Evolutionary conservation across 139 green algal species (phyloP).

Genomic region (Chlamydomonas sp.): DNA sequence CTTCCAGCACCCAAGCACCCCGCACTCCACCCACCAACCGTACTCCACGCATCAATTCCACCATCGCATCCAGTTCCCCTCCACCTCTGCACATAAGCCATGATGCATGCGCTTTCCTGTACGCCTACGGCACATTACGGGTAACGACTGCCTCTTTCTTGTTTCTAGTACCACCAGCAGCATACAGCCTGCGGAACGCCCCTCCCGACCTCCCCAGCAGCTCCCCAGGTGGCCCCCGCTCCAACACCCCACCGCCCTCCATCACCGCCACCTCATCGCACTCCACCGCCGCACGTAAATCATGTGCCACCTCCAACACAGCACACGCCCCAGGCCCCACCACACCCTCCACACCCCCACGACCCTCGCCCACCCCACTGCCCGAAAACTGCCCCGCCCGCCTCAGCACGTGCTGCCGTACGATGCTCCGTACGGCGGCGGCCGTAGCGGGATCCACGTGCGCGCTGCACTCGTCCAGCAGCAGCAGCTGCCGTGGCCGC

Average conservation of each 20-base stretch:
- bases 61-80: no score
- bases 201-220: constrained; percentile 35
- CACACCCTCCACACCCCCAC: background rate
- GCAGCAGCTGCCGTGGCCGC: constrained; percentile 58
- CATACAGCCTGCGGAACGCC: constrained; percentile 35
- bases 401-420: constrained; percentile 6
- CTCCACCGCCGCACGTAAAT: constrained; percentile 54
- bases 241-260: constrained; percentile 66
- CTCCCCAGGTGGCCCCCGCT: constrained; percentile 56
- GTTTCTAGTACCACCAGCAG: background rate
- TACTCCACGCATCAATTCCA: no score
- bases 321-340: constrained; percentile 27
- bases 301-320: constrained; percentile 81
- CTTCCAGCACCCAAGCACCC: no score
- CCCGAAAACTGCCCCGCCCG: constrained; percentile 35
- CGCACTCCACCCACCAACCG: no score
- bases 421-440: constrained; percentile 61
- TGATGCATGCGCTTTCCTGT: no score
- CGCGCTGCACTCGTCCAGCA: constrained; percentile 78
- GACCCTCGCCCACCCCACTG: constrained; percentile 8
- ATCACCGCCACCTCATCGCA: constrained; percentile 75
- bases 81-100: no score
- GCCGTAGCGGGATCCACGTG: constrained; percentile 69
- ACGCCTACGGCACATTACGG: no score
- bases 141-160: no score